Evolutionary conservation across 805 yeast genomes (phyloP).

Genomic region (Ogataea thermomethanolica): DNA sequence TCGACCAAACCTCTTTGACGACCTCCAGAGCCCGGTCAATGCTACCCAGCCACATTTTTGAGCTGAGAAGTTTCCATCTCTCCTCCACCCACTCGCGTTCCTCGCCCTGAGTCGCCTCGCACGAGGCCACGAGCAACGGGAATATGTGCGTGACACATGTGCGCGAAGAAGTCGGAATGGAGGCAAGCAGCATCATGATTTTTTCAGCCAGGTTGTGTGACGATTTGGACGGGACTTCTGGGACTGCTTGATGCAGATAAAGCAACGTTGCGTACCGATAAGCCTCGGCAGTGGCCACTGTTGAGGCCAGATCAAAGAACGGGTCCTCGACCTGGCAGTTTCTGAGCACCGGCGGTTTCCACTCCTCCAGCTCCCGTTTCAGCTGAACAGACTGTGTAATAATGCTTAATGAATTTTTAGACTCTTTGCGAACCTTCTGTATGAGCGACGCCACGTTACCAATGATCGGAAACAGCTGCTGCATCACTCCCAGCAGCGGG

Average conservation of each 20-base stretch:
- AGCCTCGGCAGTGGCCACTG: conserved; percentile 69
- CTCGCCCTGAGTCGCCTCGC: conserved; percentile 57
- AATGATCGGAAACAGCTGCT: conserved; percentile 58
- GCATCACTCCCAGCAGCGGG: conserved; percentile 66
- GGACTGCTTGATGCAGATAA: conserved; percentile 67
- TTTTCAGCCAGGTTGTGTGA: conserved; percentile 58
- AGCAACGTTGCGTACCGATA: conserved; percentile 57
- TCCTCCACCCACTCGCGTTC: conserved; percentile 60
- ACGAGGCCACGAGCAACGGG: conserved; percentile 61
- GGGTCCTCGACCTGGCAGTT: conserved; percentile 40
- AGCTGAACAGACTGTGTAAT: conserved; percentile 55
- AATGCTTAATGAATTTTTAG: conserved; percentile 41
- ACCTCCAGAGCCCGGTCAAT: conserved; percentile 64
- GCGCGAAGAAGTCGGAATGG: conserved; percentile 57
- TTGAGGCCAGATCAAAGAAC: conserved; percentile 53
- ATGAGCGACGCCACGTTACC: conserved; percentile 60
- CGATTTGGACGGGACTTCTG: conserved; percentile 56
- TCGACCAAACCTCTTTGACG: conserved; percentile 67
- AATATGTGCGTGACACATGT: conserved; percentile 59
- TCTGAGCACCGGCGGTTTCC: conserved; percentile 48
- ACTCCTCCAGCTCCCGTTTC: conserved; percentile 47
- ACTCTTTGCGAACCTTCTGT: conserved; percentile 39
- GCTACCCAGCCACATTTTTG: conserved; percentile 62
- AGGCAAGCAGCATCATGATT: conserved; percentile 55
- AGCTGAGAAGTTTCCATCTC: conserved; percentile 53